Evolutionary conservation across 2,329 filamentous ascomycete genomes (phyloP).

Genomic region (Pseudopyrenochaeta lycopersici): DNA sequence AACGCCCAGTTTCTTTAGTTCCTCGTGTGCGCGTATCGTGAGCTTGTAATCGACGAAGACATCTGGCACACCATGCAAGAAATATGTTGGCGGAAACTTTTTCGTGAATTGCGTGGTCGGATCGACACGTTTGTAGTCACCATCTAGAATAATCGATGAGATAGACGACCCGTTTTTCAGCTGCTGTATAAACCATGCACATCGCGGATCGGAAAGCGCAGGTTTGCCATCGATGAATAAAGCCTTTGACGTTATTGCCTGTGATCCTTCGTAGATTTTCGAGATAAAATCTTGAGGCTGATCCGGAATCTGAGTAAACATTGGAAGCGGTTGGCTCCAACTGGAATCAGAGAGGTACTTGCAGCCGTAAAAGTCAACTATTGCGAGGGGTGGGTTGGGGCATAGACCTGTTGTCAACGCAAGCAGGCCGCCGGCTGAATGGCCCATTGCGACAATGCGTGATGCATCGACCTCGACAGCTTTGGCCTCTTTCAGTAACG

Average conservation of each 20-base stretch:
- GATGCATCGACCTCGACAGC: background rate
- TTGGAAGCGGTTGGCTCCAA: constrained; percentile 1
- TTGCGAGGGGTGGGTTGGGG: constrained; percentile 6
- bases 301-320: constrained; percentile 1
- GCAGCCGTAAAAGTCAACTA: constrained; percentile 11
- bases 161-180: constrained; percentile 8
- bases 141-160: constrained; percentile 1
- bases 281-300: background rate
- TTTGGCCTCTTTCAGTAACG: background rate
- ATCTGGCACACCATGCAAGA: constrained; percentile 3
- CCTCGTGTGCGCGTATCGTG: constrained; percentile 1
- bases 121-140: constrained; percentile 1
- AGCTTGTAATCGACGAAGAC: constrained; percentile 3
- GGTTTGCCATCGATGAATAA: constrained; percentile 8
- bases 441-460: constrained; percentile 5
- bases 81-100: constrained; percentile 6
- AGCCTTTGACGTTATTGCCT: background rate
- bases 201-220: constrained; percentile 4
- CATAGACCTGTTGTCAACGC: constrained; percentile 9
- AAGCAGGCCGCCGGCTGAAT: constrained; percentile 8
- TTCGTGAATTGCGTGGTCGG: background rate
- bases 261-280: constrained; percentile 2
- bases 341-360: constrained; percentile 2
- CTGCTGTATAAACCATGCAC: constrained; percentile 10
- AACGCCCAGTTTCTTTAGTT: constrained; percentile 6